Evolutionary conservation across 176 grass and related monocot genomes (phyloP), one percentile per base, ranked within the genome.

Genomic region (Melocanna baccifera): DNA sequence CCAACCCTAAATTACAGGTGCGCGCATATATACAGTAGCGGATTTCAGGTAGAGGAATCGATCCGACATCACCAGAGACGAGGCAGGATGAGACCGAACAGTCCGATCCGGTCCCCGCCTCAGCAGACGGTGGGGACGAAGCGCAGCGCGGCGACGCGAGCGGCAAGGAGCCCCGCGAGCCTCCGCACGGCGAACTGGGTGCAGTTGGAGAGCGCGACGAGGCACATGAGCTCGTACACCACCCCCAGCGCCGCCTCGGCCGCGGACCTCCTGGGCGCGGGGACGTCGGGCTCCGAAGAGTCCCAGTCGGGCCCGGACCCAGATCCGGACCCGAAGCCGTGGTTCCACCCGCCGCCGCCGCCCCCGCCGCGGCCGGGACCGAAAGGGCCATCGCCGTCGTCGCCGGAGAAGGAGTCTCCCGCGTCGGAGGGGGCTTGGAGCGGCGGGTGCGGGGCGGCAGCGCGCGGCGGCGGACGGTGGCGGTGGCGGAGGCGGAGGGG

Each of bases 161-260:
- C 84, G 22, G 36, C 42, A 52, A 91, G 75, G 45, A 91, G 64
- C 0, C 69, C 74, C 4, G 81, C 89, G 30, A 87, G 59, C 85
- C 86, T 87, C 76, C 82, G 82, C 39, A 84, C 15, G 19, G 89
- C 89, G 76, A 91, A 91, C 69, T 81, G 85, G 76, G 89, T 87
- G 89, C 89, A 91, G 64, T 81, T 91, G 62, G 89, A 91, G 62
- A 91, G 63, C 62, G 89, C 76, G 76, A 91, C 81, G n/a, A 86
- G 85, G 55, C 89, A 91, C 81, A 91, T 84, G 69, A 91, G 81
- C 76, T 87, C 76, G 75, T 91, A 91, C 7, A 87, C 41, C 65
- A 91, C 30, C 76, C 71, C 75, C 5, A 91, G 22, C 1, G 81
- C 85, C 1, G 76, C 75, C 47, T 84, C 80, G 69, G 76, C 64